Base-by-base conservation (phyloP, 768 basidiomycete genomes). In the Mrakia frigida region DNA sequence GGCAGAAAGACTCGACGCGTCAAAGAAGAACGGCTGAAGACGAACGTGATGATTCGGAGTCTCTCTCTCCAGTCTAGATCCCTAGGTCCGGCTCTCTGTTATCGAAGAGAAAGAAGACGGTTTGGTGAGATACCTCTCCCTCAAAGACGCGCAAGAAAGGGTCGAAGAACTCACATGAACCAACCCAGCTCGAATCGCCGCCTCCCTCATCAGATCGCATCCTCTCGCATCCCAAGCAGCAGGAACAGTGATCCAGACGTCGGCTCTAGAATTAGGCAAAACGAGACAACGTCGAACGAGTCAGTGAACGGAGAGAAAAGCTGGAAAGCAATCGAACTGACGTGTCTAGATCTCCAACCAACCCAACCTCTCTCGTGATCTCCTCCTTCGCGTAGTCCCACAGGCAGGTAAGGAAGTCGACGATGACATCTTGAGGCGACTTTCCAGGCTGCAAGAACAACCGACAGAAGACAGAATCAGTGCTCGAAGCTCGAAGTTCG, bases 171-270 rank as follows among this genome's bases (percentile, higher is more conserved):
- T 39, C 39, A 73, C 71, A 10, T 23, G 89, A 18, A 94, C 93
- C 7, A 94, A 86, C 0, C 91, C 91, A 9, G 92, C 92, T 33
- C 86, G 85, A 77, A 94, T 90, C 23, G 93, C 92, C 60, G 91
- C 91, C 70, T 89, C 90, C 31, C 92, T 87, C 93, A 94, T 94
- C 79, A 93, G 87, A 76, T 90, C 89, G 80, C 91, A 92, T 0
- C 92, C 92, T 78, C 86, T 89, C 1, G 90, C 92, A 81, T 94
- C 92, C 93, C 92, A 94, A 28, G 92, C 93, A 21, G 93, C 93
- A 73, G 93, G 93, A 6, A 93, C 92, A 3, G 91, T 93, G 74
- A 94, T 84, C 87, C 91, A 90, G 7, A 94, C 91, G 80, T 92
- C 91, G 74, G 92, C 92, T 56, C 89, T 33, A 31, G 41, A 28